Conservation (phyloP, 116 monocot species). For the Dioscorea cayenensis region DNA sequence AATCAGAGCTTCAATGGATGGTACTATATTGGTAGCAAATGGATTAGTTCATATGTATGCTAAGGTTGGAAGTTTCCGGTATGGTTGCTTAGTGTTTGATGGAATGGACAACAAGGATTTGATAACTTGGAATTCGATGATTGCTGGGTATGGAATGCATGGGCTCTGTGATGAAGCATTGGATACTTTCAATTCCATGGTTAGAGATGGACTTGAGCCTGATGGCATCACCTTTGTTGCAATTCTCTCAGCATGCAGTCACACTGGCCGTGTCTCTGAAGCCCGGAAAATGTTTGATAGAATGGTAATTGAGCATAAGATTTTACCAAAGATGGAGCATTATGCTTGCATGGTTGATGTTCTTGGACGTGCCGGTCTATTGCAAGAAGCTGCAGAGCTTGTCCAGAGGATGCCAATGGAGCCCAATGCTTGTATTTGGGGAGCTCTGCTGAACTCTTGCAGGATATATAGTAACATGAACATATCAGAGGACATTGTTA, state of each 20-base stretch:
- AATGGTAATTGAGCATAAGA: constrained; percentile 30
- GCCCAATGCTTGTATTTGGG: constrained; percentile 63
- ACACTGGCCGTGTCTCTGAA: constrained; percentile 31
- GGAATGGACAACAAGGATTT: constrained; percentile 36
- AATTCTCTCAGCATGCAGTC: constrained; percentile 53
- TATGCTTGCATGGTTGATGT: constrained; percentile 84
- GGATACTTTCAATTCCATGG: constrained; percentile 29
- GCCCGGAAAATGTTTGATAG: constrained; percentile 47
- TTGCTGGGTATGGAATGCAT: constrained; percentile 46
- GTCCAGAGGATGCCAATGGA: constrained; percentile 50
- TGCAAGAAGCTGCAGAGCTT: constrained; percentile 42
- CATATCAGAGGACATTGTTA: constrained; percentile 27
- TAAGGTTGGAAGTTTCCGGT: constrained; percentile 34
- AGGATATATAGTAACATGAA: constrained; percentile 35
- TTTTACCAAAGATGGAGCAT: constrained; percentile 54
- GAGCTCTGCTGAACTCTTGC: constrained; percentile 65
- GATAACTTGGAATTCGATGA: constrained; percentile 66
- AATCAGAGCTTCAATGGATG: constrained; percentile 18
- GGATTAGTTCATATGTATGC: constrained; percentile 55
- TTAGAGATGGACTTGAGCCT: constrained; percentile 23
- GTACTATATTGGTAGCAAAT: constrained; percentile 33
- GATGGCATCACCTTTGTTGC: constrained; percentile 46
- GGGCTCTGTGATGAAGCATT: constrained; percentile 53
- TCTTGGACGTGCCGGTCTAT: constrained; percentile 62
- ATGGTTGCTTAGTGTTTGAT: constrained; percentile 25